Evolutionary conservation across 192 early-diverging fungal species (phyloP), one percentile per base, ranked within the genome.

Genomic region (Allomyces javanicus): DNA sequence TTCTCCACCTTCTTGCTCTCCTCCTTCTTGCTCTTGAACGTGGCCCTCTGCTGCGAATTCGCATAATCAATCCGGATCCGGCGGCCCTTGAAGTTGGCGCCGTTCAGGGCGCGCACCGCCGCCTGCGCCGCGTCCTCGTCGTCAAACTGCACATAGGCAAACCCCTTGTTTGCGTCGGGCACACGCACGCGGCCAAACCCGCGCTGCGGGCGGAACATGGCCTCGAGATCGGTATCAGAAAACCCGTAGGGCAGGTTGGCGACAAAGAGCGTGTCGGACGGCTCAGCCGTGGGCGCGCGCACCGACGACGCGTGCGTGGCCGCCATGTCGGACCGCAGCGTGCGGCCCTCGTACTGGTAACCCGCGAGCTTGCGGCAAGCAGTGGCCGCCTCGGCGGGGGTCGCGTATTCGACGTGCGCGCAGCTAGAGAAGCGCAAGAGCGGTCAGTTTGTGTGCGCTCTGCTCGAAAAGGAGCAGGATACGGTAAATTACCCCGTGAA

Each of bases 141-240:
- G 27, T 75, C 76, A 62, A 78, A 82, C 67, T 76, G 72, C 61
- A 82, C 71, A 70, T 80, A 82, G 40, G 68, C 74, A 67, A 82
- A 82, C 40, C 73, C 69, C 25, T 27, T 10, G 62, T 25, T 17
- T 7, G 50, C 50, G 25, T 61, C 33, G 61, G 24, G 40, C 24
- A 70, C 69, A 10, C 63, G 25, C 77, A 84, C 85, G 63, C 81
- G 86, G 62, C 93, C 87, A 72, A 96, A 94, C 3, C 89, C 93
- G 75, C 90, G 94, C 22, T 92, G 92, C 68, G 89, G 85, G 67
- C 86, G 87, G 71, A 85, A 84, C 64, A 81, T 86, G 86, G 69
- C 1, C 1, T 24, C 27, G 61, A 67, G 33, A 17, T 64, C 22
- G 23, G 25, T 5, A 14, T n/a, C 63, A n/a, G 12, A 14, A 21